Evolutionary conservation across 108 stramenopile species (phyloP).

Genomic region (Mediolabrus comicus): DNA sequence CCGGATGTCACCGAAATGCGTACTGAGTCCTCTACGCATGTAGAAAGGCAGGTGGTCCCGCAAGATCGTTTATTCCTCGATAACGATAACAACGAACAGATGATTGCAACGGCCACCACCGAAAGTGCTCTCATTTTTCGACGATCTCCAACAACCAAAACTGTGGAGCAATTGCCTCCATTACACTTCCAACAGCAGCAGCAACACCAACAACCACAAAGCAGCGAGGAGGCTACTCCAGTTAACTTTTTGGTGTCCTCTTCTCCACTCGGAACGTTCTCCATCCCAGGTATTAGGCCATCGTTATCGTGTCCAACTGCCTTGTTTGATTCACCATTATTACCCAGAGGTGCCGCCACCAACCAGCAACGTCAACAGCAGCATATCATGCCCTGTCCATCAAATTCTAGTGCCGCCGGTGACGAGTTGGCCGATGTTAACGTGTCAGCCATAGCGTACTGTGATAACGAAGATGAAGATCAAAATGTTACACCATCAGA

Average conservation of each 20-base stretch:
- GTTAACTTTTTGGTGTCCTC: not conserved
- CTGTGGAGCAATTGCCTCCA: not conserved
- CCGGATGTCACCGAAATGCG: not conserved
- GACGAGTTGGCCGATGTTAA: not conserved
- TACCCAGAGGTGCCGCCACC: not conserved
- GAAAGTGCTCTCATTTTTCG: not conserved
- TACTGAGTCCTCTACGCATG: not conserved
- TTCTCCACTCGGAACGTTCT: not conserved
- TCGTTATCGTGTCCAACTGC: not conserved
- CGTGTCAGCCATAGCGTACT: not conserved
- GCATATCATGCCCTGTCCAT: not conserved
- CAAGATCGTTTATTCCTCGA: not conserved
- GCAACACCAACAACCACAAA: no score
- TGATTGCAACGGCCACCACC: not conserved
- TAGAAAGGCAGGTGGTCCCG: not conserved
- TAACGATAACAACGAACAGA: not conserved
- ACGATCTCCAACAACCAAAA: not conserved
- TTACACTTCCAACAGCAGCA: no score
- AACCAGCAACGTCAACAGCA: not conserved
- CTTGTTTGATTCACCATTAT: slow-evolving; percentile 1
- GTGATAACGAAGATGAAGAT: not conserved
- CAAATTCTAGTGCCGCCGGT: not conserved
- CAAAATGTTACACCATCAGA: not conserved
- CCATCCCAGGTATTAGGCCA: not conserved
- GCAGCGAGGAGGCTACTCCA: not conserved